phyloP scores from a whole-genome alignment of 495 filamentous ascomycete genomes.

The Penicillium crystallinum region DNA sequence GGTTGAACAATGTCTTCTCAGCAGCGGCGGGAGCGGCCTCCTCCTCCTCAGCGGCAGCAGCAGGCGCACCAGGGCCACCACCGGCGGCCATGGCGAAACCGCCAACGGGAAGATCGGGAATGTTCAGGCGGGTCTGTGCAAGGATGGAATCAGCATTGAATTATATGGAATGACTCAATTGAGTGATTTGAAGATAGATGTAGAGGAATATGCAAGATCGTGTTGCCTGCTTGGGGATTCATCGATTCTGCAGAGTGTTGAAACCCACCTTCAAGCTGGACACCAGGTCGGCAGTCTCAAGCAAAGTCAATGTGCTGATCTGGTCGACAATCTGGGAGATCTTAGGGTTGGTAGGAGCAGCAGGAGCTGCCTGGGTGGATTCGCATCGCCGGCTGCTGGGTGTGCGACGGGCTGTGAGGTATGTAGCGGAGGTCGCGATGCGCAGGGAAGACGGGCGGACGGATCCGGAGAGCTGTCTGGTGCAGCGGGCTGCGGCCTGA shows the following conservation, averaged over 20 bases:
- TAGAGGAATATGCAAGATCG: neutral
- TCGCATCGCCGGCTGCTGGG: constrained; percentile 41
- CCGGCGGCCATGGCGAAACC: constrained; percentile 68
- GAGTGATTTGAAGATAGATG: neutral
- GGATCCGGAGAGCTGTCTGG: constrained; percentile 42
- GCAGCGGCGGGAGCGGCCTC: constrained; percentile 72
- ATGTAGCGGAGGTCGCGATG: constrained; percentile 40
- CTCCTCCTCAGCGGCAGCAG: constrained; percentile 76
- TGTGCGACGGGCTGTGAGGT: constrained; percentile 38
- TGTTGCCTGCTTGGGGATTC: constrained; percentile 6
- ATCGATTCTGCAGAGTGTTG: too few relatives aligned
- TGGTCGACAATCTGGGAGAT: constrained; percentile 91
- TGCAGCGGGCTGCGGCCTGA: constrained; percentile 42
- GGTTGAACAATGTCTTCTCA: constrained; percentile 96
- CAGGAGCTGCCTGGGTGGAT: constrained; percentile 53
- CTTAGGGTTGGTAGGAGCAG: constrained; percentile 68
- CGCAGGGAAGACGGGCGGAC: constrained; percentile 42
- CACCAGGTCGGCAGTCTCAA: constrained; percentile 96
- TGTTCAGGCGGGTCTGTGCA: constrained; percentile 85
- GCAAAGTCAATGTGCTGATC: constrained; percentile 92
- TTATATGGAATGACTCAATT: neutral
- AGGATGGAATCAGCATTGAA: constrained; percentile 4
- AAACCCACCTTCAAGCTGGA: constrained; percentile 76
- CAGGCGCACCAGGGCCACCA: constrained; percentile 48
- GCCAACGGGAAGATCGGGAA: constrained; percentile 93